Conservation (phyloP, 129 eudicot genomes). For the Chrysanthemum makinoi region DNA sequence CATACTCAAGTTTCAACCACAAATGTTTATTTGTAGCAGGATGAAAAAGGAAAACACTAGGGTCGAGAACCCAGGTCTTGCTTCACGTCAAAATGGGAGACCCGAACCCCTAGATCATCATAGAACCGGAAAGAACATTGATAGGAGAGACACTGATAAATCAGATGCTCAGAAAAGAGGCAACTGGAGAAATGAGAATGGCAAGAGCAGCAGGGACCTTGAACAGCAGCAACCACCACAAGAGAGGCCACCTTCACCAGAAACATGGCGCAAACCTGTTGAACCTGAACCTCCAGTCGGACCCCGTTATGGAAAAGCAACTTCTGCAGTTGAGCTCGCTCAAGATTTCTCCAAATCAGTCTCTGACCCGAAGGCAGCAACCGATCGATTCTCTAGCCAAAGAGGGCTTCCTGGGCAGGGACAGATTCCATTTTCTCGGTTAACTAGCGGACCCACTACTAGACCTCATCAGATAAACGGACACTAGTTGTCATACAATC, state of each 20-base stretch:
- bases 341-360: conserved; percentile 82
- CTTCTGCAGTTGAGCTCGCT: conserved; percentile 90
- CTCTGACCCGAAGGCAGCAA: conserved; percentile 53
- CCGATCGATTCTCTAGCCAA: conserved; percentile 53
- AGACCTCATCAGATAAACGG: conserved; percentile 80
- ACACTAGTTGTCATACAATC: conserved; percentile 40
- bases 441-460: conserved; percentile 50
- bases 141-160: conserved; percentile 57
- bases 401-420: conserved; percentile 60
- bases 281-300: conserved; percentile 51
- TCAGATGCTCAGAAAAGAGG: conserved; percentile 62
- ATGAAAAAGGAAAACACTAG: conserved; percentile 44
- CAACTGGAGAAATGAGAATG: conserved; percentile 69
- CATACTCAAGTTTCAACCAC: no score
- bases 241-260: conserved; percentile 94
- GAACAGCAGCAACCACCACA: conserved; percentile 37
- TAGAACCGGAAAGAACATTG: conserved; percentile 40
- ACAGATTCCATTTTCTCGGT: conserved; percentile 83
- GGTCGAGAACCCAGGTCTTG: conserved; percentile 33
- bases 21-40: conserved; percentile 34
- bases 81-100: conserved; percentile 50
- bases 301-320: conserved; percentile 68
- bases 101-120: conserved; percentile 47
- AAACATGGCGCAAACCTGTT: conserved; percentile 92
- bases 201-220: conserved; percentile 23